These are phyloP conservation scores for Xylaria palmicola DNA, from an alignment of 495 filamentous ascomycete species.

Conservation along the genomic window DNA sequence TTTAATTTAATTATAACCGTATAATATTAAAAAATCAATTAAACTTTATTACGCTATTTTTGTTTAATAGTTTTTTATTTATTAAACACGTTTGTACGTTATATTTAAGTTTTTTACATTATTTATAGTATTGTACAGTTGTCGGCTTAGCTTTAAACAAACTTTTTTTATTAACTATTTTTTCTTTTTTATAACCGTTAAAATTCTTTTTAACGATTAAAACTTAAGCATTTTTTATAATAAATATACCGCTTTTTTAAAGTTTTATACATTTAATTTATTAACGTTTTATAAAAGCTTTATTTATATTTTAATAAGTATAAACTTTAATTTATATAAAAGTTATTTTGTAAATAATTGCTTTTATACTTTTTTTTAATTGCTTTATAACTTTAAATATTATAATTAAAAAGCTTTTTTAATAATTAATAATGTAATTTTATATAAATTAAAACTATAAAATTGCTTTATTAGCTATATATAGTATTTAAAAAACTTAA, in stretches of 20 bases:
- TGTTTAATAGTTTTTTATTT: too few species aligned
- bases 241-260: slow-evolving; percentile 73
- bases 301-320: slow-evolving; percentile 51
- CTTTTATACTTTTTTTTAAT: slow-evolving; percentile 66
- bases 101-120: too few species aligned
- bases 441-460: too few species aligned
- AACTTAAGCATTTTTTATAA: too few species aligned
- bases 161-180: too few species aligned
- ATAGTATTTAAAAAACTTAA: slow-evolving; percentile 76
- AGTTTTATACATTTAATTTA: slow-evolving; percentile 70
- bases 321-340: slow-evolving; percentile 63
- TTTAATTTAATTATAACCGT: too few species aligned
- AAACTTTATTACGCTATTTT: too few species aligned
- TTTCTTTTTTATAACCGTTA: too few species aligned
- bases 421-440: slow-evolving; percentile 68
- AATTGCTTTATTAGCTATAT: slow-evolving; percentile 76
- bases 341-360: slow-evolving; percentile 62
- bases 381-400: slow-evolving; percentile 58
- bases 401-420: slow-evolving; percentile 74
- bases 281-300: slow-evolving; percentile 57
- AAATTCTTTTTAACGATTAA: slow-evolving; percentile 69
- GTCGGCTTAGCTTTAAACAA: too few species aligned
- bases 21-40: too few species aligned
- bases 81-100: too few species aligned
- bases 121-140: too few species aligned